phyloP scores from a whole-genome alignment of 192 early-diverging fungal species.

The Glomus cerebriforme region DNA sequence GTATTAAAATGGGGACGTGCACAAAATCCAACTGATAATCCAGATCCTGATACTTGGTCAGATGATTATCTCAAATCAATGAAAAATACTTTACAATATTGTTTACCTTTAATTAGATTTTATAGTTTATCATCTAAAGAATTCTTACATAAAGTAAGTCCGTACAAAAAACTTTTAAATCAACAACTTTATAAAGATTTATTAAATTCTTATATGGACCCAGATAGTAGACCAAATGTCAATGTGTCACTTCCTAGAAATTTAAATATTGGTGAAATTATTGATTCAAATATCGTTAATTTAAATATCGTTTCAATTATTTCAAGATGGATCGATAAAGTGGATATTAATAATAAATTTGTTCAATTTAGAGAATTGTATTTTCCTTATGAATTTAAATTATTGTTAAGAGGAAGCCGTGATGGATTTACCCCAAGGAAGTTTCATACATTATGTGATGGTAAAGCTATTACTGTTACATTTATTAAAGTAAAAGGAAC shows the following conservation, averaged over 20 bases:
- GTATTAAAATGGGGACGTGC: conserved; percentile 18
- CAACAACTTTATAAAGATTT: not conserved
- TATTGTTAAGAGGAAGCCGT: not conserved
- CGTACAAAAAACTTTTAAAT: not conserved
- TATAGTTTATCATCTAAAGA: not conserved
- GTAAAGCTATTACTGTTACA: not conserved
- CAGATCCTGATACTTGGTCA: not conserved
- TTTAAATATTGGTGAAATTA: too few species aligned
- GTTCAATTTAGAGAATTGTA: not conserved
- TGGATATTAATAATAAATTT: not conserved
- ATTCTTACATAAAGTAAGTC: not conserved
- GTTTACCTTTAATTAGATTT: conserved; percentile 8
- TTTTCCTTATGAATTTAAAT: conserved; percentile 1
- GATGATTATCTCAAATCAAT: not conserved
- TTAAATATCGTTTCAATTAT: not conserved
- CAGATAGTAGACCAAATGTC: too few species aligned
- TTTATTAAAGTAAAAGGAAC: conserved; percentile 1
- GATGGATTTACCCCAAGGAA: not conserved
- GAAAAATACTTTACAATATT: not conserved
- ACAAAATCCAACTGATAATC: not conserved
- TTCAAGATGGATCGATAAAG: not conserved
- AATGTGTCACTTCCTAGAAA: too few species aligned
- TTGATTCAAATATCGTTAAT: too few species aligned
- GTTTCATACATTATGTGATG: not conserved
- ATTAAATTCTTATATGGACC: too few species aligned